Evolutionary conservation across 1,139 yeast genomes (phyloP), one percentile per base, ranked within the genome.

Genomic region (Blastobotrys capitulatus): DNA sequence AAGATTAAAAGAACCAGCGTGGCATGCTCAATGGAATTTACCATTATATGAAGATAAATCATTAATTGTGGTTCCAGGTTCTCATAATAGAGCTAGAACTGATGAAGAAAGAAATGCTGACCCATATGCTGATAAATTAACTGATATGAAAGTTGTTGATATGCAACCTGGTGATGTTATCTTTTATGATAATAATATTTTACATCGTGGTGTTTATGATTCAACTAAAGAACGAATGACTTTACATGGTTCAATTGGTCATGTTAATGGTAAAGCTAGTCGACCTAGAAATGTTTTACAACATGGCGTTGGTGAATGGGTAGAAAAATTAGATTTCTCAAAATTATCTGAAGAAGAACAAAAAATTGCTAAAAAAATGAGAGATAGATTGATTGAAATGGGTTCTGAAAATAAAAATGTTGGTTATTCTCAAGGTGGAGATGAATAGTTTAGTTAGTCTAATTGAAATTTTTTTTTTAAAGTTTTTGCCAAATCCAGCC

Each of bases 11-110:
- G 67, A 74, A 46, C 78, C 79, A 0, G 74, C 71, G 48, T 76
- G 79, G 26, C 82, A 81, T 1, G 72, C 80, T 12, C 82, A 78
- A 56, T 78, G 77, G 66, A 78, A 78, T 57, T 68, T 78, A 60
- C 78, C 82, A 1, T 64, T 78, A 45, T 75, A 78, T 10, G 67
- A 72, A 7, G 82, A 78, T 54, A 64, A 64, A 26, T 77, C 81
- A 56, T 66, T 78, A 48, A 75, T 78, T 52, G 82, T 76, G 5
- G 65, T 78, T 35, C 82, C 82, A 1, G 74, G 73, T 2, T 74
- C 80, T 6, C 82, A 78, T 57, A 70, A 67, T 44, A 60, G 82
- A 38, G 56, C 77, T 5, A 65, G 82, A 46, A 77, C 77, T 4
- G 66, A 59, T 1, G 77, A 72, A 50, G 82, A 78, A 60, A 63